These are phyloP conservation scores for Aquilaria yunnanensis DNA, from an alignment of 345 rosid species.

Conservation along the genomic window DNA sequence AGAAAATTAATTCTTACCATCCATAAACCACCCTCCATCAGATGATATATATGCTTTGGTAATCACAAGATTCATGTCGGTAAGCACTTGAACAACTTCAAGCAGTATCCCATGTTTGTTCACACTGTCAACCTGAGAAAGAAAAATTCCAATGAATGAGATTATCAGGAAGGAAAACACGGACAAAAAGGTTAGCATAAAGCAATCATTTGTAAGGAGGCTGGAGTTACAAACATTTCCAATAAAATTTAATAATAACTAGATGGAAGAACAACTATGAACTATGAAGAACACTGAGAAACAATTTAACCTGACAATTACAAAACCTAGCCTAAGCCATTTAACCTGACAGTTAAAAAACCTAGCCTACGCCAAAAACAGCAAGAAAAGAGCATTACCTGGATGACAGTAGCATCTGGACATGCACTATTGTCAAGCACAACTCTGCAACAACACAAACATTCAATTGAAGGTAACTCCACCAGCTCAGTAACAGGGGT, in stretches of 20 bases:
- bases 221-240: neutral
- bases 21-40: constrained; percentile 97
- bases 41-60: constrained; percentile 86
- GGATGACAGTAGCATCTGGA: constrained; percentile 72
- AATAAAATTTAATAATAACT: neutral
- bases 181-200: constrained; percentile 2
- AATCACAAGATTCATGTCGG: constrained; percentile 75
- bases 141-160: constrained; percentile 6
- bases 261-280: too few species aligned
- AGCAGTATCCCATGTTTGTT: constrained; percentile 85
- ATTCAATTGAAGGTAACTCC: constrained; percentile 3
- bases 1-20: constrained; percentile 35
- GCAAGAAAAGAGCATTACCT: constrained; percentile 28
- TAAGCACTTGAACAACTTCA: constrained; percentile 85
- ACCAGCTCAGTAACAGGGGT: neutral
- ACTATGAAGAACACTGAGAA: too few species aligned
- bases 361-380: neutral
- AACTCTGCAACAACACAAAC: constrained; percentile 45
- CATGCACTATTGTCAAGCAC: constrained; percentile 65
- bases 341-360: constrained; percentile 8
- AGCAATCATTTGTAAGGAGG: neutral
- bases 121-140: constrained; percentile 65
- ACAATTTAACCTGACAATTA: constrained; percentile 6
- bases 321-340: neutral
- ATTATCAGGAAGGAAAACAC: constrained; percentile 3